Evolutionary conservation across 306 rosid species (phyloP).

Genomic region (Lathyrus sativus): DNA sequence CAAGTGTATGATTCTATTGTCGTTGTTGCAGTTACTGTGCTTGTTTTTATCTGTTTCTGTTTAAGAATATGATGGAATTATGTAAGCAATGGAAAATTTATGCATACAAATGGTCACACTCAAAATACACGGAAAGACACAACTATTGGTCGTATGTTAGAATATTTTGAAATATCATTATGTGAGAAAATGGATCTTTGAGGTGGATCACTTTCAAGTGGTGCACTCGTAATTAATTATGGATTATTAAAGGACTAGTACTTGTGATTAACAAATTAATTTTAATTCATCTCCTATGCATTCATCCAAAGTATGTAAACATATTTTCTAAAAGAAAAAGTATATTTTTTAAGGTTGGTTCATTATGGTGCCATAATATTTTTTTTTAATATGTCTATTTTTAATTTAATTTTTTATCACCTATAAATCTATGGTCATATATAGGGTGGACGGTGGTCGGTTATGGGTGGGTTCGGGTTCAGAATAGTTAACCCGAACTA

Average conservation of each 20-base stretch:
- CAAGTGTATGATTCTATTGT: not conserved
- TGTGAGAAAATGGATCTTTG: not conserved
- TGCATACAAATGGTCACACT: not conserved
- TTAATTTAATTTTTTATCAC: too few relatives aligned
- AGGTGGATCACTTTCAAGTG: not conserved
- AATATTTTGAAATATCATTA: not conserved
- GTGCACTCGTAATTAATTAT: not conserved
- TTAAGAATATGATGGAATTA: not conserved
- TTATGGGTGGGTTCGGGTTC: too few relatives aligned
- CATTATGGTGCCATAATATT: too few relatives aligned
- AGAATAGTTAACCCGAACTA: too few relatives aligned
- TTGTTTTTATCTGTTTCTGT: not conserved
- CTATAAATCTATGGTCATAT: too few relatives aligned
- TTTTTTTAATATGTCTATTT: too few relatives aligned
- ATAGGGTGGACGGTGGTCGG: too few relatives aligned
- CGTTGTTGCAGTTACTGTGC: not conserved
- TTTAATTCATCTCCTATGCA: not conserved
- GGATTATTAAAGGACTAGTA: not conserved
- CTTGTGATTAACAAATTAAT: not conserved
- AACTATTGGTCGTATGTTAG: not conserved
- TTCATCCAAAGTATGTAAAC: too few relatives aligned
- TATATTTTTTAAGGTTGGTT: too few relatives aligned
- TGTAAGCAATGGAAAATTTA: too few relatives aligned
- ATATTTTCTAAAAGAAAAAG: too few relatives aligned
- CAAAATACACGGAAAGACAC: not conserved